Evolutionary conservation across 139 green algal genomes (phyloP).

Genomic region (Chlamydomonas sp.): DNA sequence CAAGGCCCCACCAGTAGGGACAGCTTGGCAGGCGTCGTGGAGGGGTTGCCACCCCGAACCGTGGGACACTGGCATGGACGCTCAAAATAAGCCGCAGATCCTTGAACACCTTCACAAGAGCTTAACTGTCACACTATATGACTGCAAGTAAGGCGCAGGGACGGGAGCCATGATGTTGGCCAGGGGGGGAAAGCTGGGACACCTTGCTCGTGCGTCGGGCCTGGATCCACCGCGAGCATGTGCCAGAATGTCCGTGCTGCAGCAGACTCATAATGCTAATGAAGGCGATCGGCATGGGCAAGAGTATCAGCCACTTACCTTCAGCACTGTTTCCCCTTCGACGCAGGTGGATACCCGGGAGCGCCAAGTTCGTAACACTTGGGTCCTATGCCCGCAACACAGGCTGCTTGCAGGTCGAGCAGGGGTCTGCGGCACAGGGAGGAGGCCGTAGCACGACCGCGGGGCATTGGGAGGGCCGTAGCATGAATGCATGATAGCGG

Average conservation of each 20-base stretch:
- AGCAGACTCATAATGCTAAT: no score
- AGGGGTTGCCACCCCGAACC: no score
- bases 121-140: constrained; percentile 83
- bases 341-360: constrained; percentile 87
- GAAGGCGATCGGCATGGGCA: neutral
- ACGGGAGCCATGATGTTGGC: neutral
- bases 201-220: neutral
- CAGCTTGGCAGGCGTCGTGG: no score
- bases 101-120: constrained; percentile 82
- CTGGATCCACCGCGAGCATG: neutral
- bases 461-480: neutral
- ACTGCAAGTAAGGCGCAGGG: constrained; percentile 71
- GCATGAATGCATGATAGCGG: no score
- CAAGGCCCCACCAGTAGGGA: no score
- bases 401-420: constrained; percentile 77
- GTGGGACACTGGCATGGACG: constrained; percentile 42
- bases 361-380: constrained; percentile 80
- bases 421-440: neutral
- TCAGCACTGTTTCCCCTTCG: neutral
- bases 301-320: neutral
- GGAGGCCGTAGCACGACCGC: neutral
- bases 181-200: no score
- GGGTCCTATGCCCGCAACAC: constrained; percentile 76
- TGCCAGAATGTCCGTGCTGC: no score
- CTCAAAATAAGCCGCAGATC: constrained; percentile 74